Base-by-base conservation (phyloP, 495 filamentous ascomycete genomes). In the Hyaloscypha bicolor region DNA sequence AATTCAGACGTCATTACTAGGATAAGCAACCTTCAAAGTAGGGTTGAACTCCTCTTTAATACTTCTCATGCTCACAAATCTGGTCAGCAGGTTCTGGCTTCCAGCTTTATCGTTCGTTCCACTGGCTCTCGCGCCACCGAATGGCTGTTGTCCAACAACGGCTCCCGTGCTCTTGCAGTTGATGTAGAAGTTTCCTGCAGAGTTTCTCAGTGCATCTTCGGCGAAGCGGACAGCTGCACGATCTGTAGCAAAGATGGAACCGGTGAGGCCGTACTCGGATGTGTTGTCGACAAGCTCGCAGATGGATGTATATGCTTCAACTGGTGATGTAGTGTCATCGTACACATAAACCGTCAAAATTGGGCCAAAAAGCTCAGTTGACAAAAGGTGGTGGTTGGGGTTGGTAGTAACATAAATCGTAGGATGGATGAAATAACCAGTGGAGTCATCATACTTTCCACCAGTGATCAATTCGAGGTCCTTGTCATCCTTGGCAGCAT, bases 21-120 rank as follows among this genome's bases (percentile, higher is more conserved):
- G 91, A 78, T 97, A 97, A 55, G 71, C 79, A 62, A 97, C 93
- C 75, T 82, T 83, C 60, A 82, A 81, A 37, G 86, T 88, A 1
- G 87, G 82, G 66, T 83, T 77, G 69, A 93, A 96, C 82, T 96
- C 93, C 86, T 97, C 93, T 86, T 96, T 97, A 72, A 97, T 89
- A 52, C 91, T 91, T 69, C 93, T 83, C 78, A 89, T 79, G 78
- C 90, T 93, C 25, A 95, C 91, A 75, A 96, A 97, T 57, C 93
- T 82, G 33, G 83, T 85, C 69, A 97, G 74, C 61, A 97, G 76
- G 74, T 87, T 90, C 66, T 83, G 82, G 74, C 90, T 93, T 19
- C 93, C 93, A 9, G 93, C 93, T 84, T 97, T 97, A 79, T 97
- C 93, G 71, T 95, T 95, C 55, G 93, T 97, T 16, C 93, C 93